phyloP scores from a whole-genome alignment of 108 stramenopile genomes.

The Nannochloropsis gaditana region DNA sequence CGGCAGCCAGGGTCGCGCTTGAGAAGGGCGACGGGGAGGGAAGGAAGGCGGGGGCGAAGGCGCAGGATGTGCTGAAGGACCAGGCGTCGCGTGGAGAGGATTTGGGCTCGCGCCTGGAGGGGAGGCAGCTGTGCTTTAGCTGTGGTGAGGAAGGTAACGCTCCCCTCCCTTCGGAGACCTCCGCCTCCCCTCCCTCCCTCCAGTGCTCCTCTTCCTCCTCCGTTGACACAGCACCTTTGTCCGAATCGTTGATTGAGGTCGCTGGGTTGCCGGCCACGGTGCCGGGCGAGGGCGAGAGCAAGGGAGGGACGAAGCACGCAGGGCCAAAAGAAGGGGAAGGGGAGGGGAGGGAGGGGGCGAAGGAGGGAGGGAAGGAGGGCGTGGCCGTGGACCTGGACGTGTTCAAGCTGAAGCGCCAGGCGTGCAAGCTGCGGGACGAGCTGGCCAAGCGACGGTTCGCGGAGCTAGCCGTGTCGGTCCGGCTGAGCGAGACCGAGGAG shows the following conservation, averaged over 20 bases:
- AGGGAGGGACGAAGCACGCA: not conserved
- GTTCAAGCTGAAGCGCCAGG: slow-evolving; percentile 1
- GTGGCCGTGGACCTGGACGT: not conserved
- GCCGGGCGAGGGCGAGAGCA: not conserved
- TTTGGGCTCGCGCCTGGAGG: too few relatives aligned
- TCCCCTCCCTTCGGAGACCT: too few relatives aligned
- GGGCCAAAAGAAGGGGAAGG: not conserved
- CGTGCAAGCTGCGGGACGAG: not conserved
- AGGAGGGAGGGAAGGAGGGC: not conserved
- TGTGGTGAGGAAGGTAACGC: too few relatives aligned
- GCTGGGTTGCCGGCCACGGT: too few relatives aligned
- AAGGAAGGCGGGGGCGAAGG: not conserved
- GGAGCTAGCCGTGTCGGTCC: not conserved
- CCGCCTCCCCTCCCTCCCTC: too few relatives aligned
- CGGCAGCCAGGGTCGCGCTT: not conserved
- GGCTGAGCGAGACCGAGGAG: slow-evolving; percentile 10
- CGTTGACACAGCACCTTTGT: too few relatives aligned
- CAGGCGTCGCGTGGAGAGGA: not conserved
- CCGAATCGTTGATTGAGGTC: too few relatives aligned
- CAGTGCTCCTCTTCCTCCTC: too few relatives aligned
- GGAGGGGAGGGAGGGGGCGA: not conserved
- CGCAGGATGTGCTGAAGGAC: not conserved
- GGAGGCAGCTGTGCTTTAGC: too few relatives aligned
- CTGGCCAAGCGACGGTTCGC: not conserved
- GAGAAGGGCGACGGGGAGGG: not conserved